Base-by-base conservation (phyloP, 106 monocot genomes). In the Amphibolis antarctica region DNA sequence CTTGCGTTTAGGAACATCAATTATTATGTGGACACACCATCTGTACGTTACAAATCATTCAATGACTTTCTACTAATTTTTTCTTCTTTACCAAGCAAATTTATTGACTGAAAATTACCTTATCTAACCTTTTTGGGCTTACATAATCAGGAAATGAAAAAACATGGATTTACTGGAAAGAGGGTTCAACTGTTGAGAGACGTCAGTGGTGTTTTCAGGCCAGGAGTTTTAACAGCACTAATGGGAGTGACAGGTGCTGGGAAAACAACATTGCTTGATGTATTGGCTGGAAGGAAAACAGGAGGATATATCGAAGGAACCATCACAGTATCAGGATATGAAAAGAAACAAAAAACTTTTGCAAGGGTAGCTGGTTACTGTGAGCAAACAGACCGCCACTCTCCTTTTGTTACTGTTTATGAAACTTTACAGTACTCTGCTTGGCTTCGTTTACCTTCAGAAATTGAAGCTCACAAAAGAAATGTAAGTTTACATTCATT, bases 231-330 rank as follows among this genome's bases (percentile, higher is more conserved):
- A 3, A 86, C 86, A 10, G 80, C 82, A 29, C 54, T 86, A 13
- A 82, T 86, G 77, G 86, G 83, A 53, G 69, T 79, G 5, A 80
- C 80, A 64, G 83, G 86, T 44, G 86, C 83, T 14, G 86, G 83
- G 9, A 83, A 86, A 59, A 86, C 86, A 21, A 86, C 86, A 12
- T 54, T 86, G 13, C 82, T 86, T 82, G 82, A 86, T 74, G 79
- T 86, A 4, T 69, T 86, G 55, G 86, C 82, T 13, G 86, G 86
- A 30, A 82, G 86, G 43, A 86, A 86, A 55, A 86, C 82, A 0
- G 79, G 82, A 28, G 82, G 82, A 22, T 86, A 86, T 27, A 80
- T 86, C 9, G 77, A 83, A 26, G 86, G 86, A 62, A 53, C 56
- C 54, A 80, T 83, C 21, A 60, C 11, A 11, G 74, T 87, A 4